Evolutionary conservation across 2,329 filamentous ascomycete species (phyloP).

Genomic region (Knoxdaviesia capensis): DNA sequence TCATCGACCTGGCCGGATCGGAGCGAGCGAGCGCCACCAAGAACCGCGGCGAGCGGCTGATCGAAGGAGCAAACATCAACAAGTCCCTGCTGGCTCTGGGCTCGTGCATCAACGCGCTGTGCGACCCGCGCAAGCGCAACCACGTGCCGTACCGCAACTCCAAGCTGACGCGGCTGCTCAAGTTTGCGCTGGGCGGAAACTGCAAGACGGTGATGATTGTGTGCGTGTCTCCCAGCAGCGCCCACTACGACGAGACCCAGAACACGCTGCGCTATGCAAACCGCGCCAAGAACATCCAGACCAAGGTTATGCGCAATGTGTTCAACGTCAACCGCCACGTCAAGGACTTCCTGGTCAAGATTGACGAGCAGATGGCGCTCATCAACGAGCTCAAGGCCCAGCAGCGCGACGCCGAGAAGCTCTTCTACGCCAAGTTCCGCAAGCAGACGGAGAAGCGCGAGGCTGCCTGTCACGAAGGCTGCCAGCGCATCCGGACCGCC

Average conservation of each 20-base stretch:
- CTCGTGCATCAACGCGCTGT: conserved; percentile 95
- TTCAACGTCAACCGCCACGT: conserved; percentile 98
- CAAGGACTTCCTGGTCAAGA: conserved; percentile 98
- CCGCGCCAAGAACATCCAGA: conserved; percentile 97
- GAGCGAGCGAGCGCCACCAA: conserved; percentile 93
- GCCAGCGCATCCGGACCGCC: conserved; percentile 59
- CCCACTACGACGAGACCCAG: conserved; percentile 94
- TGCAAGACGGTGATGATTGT: conserved; percentile 99
- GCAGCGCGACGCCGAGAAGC: conserved; percentile 69
- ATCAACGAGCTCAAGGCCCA: conserved; percentile 92
- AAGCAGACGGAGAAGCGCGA: conserved; percentile 81
- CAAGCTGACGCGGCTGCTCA: conserved; percentile 83
- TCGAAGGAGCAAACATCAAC: conserved; percentile 98
- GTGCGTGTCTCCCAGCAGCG: conserved; percentile 88
- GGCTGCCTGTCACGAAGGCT: conserved; percentile 51
- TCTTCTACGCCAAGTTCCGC: conserved; percentile 72
- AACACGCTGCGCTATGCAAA: conserved; percentile 97
- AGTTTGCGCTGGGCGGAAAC: conserved; percentile 93
- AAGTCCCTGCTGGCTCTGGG: conserved; percentile 88
- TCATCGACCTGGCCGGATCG: conserved; percentile 91
- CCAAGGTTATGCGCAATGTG: conserved; percentile 96
- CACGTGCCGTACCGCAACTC: conserved; percentile 97
- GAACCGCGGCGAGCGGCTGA: conserved; percentile 75
- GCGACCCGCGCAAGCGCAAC: conserved; percentile 75
- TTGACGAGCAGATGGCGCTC: conserved; percentile 91